Evolutionary conservation across 768 basidiomycete species (phyloP).

Genomic region (Russula sp.): DNA sequence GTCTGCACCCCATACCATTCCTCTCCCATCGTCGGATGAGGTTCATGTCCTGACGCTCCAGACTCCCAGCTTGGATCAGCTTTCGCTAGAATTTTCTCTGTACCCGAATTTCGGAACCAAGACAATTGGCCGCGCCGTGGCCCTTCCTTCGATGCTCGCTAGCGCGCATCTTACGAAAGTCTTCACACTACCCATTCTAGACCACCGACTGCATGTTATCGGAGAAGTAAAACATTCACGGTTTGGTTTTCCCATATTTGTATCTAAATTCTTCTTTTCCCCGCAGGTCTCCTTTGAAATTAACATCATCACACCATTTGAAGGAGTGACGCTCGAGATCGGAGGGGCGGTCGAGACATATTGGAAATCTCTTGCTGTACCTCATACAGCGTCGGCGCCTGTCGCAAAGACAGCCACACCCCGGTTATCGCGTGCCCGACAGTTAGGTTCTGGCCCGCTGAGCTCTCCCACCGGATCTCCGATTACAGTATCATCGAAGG

Average conservation of each 20-base stretch:
- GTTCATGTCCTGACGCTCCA: slow-evolving; percentile 82
- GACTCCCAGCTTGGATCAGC: slow-evolving; percentile 58
- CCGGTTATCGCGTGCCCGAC: slow-evolving; percentile 25
- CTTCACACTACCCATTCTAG: slow-evolving; percentile 73
- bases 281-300: slow-evolving; percentile 80
- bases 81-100: slow-evolving; percentile 86
- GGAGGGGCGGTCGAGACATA: slow-evolving; percentile 96
- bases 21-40: slow-evolving; percentile 70
- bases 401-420: slow-evolving; percentile 22
- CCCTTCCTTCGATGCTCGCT: slow-evolving; percentile 65
- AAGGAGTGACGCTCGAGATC: slow-evolving; percentile 86
- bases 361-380: slow-evolving; percentile 82
- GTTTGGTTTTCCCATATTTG: background rate
- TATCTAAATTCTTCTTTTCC: slow-evolving; percentile 2
- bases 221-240: slow-evolving; percentile 60
- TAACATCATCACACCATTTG: slow-evolving; percentile 81
- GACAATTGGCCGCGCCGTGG: slow-evolving; percentile 89
- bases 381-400: slow-evolving; percentile 28
- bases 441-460: slow-evolving; percentile 30
- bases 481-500: slow-evolving; percentile 35
- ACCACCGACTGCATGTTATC: slow-evolving; percentile 87
- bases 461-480: slow-evolving; percentile 62
- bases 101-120: slow-evolving; percentile 98
- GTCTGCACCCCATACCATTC: slow-evolving; percentile 84
- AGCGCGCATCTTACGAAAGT: slow-evolving; percentile 46